These are phyloP conservation scores for Anacardium occidentale DNA, from an alignment of 345 rosid genomes.

Conservation along the genomic window DNA sequence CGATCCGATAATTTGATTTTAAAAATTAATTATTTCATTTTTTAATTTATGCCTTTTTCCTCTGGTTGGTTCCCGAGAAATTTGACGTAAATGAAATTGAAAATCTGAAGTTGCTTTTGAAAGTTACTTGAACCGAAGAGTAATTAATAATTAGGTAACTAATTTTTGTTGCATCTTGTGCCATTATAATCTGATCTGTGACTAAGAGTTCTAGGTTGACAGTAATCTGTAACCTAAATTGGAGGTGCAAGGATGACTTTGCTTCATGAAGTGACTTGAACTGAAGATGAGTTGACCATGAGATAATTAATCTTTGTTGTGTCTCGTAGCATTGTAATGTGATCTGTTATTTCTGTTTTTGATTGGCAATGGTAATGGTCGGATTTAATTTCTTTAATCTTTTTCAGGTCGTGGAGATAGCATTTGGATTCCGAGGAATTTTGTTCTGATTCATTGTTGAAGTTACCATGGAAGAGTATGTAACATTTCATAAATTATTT, in stretches of 20 bases:
- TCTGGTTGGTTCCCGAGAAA: conserved; percentile 5
- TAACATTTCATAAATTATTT: not conserved
- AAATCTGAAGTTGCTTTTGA: not conserved
- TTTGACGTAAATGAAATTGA: not conserved
- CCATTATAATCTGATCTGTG: not conserved
- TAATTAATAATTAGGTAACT: not conserved
- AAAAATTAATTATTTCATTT: not conserved
- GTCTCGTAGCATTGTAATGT: not conserved
- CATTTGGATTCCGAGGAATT: not conserved
- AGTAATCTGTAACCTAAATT: too few species aligned
- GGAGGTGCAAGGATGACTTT: too few species aligned
- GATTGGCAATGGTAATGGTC: not conserved
- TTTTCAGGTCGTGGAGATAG: conserved; percentile 15
- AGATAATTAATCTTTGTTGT: not conserved
- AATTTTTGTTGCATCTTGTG: not conserved
- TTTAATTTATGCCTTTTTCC: not conserved
- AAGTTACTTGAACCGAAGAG: not conserved
- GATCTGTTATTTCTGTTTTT: not conserved
- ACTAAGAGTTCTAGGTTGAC: not conserved
- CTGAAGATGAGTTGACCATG: not conserved
- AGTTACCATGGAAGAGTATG: conserved; percentile 38
- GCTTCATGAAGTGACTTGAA: not conserved
- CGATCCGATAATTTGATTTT: not conserved
- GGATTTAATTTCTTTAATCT: not conserved
- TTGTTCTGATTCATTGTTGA: conserved; percentile 12